Base-by-base conservation (phyloP, 179 eudicot species). In the Beta macrorhiza region DNA sequence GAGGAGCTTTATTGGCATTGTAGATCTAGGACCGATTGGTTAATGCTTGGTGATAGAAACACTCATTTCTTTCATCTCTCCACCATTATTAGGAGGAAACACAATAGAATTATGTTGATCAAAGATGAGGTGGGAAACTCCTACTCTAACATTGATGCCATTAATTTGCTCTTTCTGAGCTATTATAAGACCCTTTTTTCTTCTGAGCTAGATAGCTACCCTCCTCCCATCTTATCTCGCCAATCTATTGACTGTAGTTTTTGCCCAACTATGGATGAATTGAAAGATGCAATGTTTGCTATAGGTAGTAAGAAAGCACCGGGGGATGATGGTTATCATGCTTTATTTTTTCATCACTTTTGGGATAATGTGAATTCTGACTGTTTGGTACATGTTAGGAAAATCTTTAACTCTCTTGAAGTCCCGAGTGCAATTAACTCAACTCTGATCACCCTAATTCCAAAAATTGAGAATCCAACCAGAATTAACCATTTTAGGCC, bases 221-320 rank as follows among this genome's bases (percentile, higher is more conserved):
- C 2, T 17, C 1, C 0, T 8, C 0, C 37, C 4, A 1, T 7
- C 55, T 20, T 1, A 15, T 19, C n/a, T 7, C 11, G 0, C 8
- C 0, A 2, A 0, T 0, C 0, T 0, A 8, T 20, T 7, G 32
- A 20, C 4, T 8, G 13, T 2, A 1, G 3, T 0, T 5, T 14
- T 0, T 0, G 1, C 0, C 22, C 37, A 0, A 10, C 58, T 1
- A 3, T 45, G 16, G 6, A 2, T 14, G 75, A 72, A 11, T 0
- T 72, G 0, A n/a, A 5, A 5, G 37, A 45, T 0, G 53, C 58
- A 0, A 8, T 49, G 0, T 17, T 45, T 5, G 15, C 6, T 0
- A 44, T 45, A 61, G 0, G 29, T 9, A 12, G 61, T 2, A 8
- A 1, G 0, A 73, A 73, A 0, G 76, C 76, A 0, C 62, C 76